Evolutionary conservation across 805 yeast genomes (phyloP).

Genomic region (Maudiozyma saulgeensis): DNA sequence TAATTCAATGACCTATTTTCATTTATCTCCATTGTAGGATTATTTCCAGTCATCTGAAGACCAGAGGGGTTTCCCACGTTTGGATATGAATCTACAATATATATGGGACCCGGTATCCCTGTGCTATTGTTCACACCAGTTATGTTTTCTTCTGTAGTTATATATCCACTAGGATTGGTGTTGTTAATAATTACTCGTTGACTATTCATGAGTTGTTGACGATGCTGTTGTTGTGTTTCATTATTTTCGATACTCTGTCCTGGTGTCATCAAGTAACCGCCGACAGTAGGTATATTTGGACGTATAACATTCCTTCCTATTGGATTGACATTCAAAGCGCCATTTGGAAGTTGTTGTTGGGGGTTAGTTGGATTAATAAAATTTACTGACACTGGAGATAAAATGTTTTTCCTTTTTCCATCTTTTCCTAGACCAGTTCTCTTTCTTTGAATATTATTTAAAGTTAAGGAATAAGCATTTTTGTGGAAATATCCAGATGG

Average conservation of each 20-base stretch:
- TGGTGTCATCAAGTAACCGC: not conserved
- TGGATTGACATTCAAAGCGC: not conserved
- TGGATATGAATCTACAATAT: not conserved
- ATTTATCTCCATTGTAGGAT: not conserved
- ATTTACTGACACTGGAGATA: constrained; percentile 23
- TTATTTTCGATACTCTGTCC: not conserved
- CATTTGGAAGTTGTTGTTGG: not conserved
- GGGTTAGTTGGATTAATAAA: constrained; percentile 10
- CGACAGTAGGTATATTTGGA: too few relatives aligned
- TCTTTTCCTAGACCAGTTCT: constrained; percentile 25
- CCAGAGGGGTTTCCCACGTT: not conserved
- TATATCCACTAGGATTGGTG: not conserved
- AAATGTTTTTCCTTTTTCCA: constrained; percentile 24
- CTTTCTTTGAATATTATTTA: constrained; percentile 25
- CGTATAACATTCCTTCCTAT: not conserved
- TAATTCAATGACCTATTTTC: not conserved
- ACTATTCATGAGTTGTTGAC: too few relatives aligned
- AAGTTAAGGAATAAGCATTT: constrained; percentile 13
- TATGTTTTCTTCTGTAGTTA: not conserved
- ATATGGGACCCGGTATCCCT: not conserved
- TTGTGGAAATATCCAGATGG: constrained; percentile 22
- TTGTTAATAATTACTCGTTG: not conserved
- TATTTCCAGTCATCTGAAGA: not conserved
- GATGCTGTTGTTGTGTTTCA: not conserved
- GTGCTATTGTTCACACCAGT: too few relatives aligned